Percentiles rank a stretch among this genome's conserved stretches.
phyloP scores from a whole-genome alignment of 2,329 filamentous ascomycete genomes.

The Dactylellina parvicollis region DNA sequence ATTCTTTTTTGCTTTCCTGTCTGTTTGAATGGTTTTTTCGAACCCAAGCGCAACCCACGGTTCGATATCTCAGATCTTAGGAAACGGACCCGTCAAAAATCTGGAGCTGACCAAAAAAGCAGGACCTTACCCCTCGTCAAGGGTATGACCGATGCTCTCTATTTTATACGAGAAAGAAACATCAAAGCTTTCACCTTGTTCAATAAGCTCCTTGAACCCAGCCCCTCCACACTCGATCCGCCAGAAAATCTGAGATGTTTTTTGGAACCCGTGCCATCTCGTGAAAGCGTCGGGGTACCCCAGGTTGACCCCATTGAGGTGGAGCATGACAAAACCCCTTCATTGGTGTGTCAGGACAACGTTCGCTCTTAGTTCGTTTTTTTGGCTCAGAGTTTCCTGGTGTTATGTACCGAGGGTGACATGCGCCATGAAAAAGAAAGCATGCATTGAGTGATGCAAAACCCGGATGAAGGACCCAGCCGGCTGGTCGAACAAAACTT shows the following conservation, averaged over 20 bases:
- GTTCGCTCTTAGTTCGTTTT: conserved; percentile 37
- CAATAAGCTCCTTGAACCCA: conserved; percentile 13
- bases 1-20: not conserved
- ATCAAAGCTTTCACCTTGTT: conserved; percentile 24
- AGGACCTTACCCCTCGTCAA: conserved; percentile 27
- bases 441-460: conserved; percentile 1
- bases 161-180: conserved; percentile 50
- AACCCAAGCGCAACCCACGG: conserved; percentile 7
- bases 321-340: conserved; percentile 6
- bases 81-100: conserved; percentile 15
- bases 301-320: conserved; percentile 32
- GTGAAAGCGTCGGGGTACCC: conserved; percentile 51
- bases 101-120: conserved; percentile 33
- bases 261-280: conserved; percentile 33
- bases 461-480: conserved; percentile 23
- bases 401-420: conserved; percentile 52
- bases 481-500: conserved; percentile 22
- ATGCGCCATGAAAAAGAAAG: conserved; percentile 40
- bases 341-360: conserved; percentile 31
- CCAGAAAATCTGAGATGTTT: conserved; percentile 32
- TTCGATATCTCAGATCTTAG: conserved; percentile 18
- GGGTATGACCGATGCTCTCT: conserved; percentile 41
- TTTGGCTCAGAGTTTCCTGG: conserved; percentile 20
- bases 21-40: not conserved
- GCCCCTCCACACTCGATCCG: conserved; percentile 29